Base-by-base conservation (phyloP, 176 grass and related monocot species). In the Oryza meridionalis region DNA sequence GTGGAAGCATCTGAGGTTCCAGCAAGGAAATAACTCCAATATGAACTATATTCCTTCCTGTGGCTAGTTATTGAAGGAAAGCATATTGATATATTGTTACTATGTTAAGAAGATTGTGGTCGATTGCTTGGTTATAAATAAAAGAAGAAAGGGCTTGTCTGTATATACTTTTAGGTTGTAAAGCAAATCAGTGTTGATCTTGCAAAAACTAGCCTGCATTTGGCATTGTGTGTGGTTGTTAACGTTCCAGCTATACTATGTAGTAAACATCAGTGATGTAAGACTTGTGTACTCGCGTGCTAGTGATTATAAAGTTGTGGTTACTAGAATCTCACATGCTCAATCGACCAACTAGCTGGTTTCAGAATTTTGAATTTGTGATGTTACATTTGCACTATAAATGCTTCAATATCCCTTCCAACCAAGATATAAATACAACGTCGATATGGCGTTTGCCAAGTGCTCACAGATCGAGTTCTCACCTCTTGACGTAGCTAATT, bases 51-150 rank as follows among this genome's bases (percentile, higher is more conserved):
- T 72, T 37, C 62, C 19, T 61, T 46, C 8, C 38, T 63, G 75
- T 75, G 65, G 21, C 47, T 65, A 78, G 62, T 2, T 79, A 61
- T 17, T 79, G 3, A 87, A 90, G 84, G 74, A 70, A 70, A 82
- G 13, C 13, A 5, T 77, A 25, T 2, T 16, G 65, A 73, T 90
- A 82, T 73, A 33, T 22, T 55, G 55, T 51, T 35, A 24, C 53
- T n/a, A 3, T 69, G 9, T 67, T 69, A 83, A 63, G 16, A 86
- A 69, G 69, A 63, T 79, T 75, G 43, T 79, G 47, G 19, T 46
- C 40, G 29, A 29, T 29, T 29, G 32, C 63, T 86, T 43, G 38
- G 11, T 69, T 62, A 78, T n/a, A 67, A 90, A 86, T 86, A 90
- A 86, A 86, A 62, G 7, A 75, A 38, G 43, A 65, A 42, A 82